Percentiles rank a stretch among this genome's conserved stretches.
phyloP scores from a whole-genome alignment of 257 asterid genomes.

The Eustoma russellianum region DNA sequence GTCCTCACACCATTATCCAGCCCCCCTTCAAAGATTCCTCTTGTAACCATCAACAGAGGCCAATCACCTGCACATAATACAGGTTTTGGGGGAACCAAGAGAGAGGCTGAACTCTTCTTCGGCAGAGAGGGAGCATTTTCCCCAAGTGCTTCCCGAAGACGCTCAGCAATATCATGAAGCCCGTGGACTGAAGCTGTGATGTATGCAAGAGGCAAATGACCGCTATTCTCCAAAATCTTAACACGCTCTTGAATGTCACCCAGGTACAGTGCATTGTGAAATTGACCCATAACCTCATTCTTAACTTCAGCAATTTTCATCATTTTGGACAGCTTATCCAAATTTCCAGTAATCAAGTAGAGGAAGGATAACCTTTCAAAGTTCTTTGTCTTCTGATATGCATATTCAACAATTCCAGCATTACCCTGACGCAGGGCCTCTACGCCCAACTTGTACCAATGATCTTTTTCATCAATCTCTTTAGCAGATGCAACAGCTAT shows the following conservation, averaged over 20 bases:
- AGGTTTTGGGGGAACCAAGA: conserved; percentile 69
- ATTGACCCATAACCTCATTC: conserved; percentile 88
- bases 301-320: conserved; percentile 88
- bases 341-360: conserved; percentile 79
- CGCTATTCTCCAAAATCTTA: conserved; percentile 31
- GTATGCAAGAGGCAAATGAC: conserved; percentile 29
- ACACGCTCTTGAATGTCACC: conserved; percentile 80
- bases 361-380: conserved; percentile 85
- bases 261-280: conserved; percentile 76
- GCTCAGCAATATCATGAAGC: conserved; percentile 53
- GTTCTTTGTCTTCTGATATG: conserved; percentile 84
- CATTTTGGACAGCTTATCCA: conserved; percentile 76
- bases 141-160: conserved; percentile 52
- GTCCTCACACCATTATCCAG: conserved; percentile 37
- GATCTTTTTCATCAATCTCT: conserved; percentile 79
- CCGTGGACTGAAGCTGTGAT: conserved; percentile 43
- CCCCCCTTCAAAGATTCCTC: conserved; percentile 64
- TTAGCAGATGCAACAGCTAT: conserved; percentile 86
- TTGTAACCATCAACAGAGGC: conserved; percentile 71
- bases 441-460: conserved; percentile 88
- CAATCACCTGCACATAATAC: conserved; percentile 66
- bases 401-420: conserved; percentile 85
- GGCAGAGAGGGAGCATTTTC: conserved; percentile 57
- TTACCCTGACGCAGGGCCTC: conserved; percentile 98
- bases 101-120: conserved; percentile 40